Percentiles rank a stretch among this genome's conserved stretches.
phyloP scores from a whole-genome alignment of 2,329 filamentous ascomycete genomes.

The Penicillium sp. region DNA sequence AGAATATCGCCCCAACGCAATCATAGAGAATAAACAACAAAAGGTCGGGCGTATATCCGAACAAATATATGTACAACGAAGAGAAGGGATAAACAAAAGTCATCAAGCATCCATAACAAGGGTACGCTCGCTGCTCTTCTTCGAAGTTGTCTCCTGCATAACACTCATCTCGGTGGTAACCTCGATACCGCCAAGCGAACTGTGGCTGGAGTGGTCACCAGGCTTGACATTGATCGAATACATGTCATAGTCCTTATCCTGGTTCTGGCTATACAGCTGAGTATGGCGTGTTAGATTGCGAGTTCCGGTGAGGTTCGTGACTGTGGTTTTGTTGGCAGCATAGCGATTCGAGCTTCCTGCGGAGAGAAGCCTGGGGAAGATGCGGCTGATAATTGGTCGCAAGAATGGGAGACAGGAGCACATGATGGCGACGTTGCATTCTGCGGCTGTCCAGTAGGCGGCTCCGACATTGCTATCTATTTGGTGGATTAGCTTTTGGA shows the following conservation, averaged over 20 bases:
- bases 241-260: constrained; percentile 27
- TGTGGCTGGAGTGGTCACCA: constrained; percentile 10
- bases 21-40: constrained; percentile 2
- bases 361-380: constrained; percentile 37
- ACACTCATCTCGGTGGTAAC: constrained; percentile 31
- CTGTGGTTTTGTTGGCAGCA: constrained; percentile 15
- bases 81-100: neutral
- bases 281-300: constrained; percentile 16
- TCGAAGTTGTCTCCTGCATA: constrained; percentile 19
- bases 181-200: constrained; percentile 26
- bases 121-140: constrained; percentile 20
- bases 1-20: constrained; percentile 8
- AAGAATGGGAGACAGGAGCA: constrained; percentile 42
- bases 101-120: constrained; percentile 22
- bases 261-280: constrained; percentile 17
- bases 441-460: constrained; percentile 45
- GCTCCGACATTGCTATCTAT: constrained; percentile 32
- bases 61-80: neutral
- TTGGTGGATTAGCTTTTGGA: constrained; percentile 3
- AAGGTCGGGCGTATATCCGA: neutral
- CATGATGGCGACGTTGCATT: constrained; percentile 43
- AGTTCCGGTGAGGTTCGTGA: constrained; percentile 10
- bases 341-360: constrained; percentile 26
- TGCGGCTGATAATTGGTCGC: constrained; percentile 35
- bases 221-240: constrained; percentile 28